These are phyloP conservation scores for Fusarium sp. DNA, from an alignment of 2,329 filamentous ascomycete species.

Conservation along the genomic window DNA sequence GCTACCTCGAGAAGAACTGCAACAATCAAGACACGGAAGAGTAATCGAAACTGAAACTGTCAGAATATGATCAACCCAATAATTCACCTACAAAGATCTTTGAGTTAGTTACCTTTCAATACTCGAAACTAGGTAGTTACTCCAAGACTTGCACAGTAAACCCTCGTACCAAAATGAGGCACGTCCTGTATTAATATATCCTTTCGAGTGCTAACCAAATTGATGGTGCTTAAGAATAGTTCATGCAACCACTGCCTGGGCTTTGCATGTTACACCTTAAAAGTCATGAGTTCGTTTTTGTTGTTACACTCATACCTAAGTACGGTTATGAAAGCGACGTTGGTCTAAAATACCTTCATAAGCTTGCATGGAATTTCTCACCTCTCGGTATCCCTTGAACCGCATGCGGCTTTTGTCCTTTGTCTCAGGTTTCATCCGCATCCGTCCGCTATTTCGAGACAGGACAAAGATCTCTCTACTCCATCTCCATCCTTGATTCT, in stretches of 20 bases:
- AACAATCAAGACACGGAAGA: neutral
- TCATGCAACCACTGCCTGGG: neutral
- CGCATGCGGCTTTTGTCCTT: constrained; percentile 5
- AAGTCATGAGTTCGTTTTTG: neutral
- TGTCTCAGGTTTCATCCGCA: constrained; percentile 8
- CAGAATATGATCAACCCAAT: neutral
- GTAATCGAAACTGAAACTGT: neutral
- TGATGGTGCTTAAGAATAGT: neutral
- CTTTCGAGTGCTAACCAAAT: neutral
- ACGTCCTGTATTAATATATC: neutral
- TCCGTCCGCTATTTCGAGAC: constrained; percentile 7
- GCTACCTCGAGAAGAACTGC: neutral
- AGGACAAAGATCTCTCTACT: constrained; percentile 14
- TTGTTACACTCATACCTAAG: neutral
- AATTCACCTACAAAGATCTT: neutral
- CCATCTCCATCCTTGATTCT: constrained; percentile 6
- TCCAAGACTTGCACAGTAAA: neutral
- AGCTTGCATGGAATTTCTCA: neutral
- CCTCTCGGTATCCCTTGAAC: neutral
- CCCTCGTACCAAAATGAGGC: neutral
- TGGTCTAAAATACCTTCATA: neutral
- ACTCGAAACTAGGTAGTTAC: neutral
- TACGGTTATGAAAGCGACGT: neutral
- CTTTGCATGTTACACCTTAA: neutral
- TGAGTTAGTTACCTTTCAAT: neutral